phyloP scores from a whole-genome alignment of 2,329 filamentous ascomycete genomes.

The Lachnellula cervina region DNA sequence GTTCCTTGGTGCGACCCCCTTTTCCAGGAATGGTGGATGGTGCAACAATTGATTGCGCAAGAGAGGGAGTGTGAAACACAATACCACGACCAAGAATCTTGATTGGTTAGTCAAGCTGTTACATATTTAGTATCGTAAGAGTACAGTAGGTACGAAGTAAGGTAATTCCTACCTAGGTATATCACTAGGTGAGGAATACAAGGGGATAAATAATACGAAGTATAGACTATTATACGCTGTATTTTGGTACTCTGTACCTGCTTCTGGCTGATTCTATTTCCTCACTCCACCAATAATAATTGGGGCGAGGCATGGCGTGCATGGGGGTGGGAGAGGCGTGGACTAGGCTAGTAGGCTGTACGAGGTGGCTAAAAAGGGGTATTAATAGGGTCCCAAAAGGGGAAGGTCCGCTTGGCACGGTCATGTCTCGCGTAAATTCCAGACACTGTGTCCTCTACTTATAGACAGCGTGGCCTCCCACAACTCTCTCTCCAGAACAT shows the following conservation, averaged over 20 bases:
- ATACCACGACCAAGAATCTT: too few relatives aligned
- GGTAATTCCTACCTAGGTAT: too few relatives aligned
- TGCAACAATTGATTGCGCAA: neutral
- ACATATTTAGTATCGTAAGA: too few relatives aligned
- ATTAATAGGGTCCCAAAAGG: neutral
- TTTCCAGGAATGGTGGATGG: neutral
- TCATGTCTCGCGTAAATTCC: conserved; percentile 15
- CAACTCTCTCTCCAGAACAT: neutral
- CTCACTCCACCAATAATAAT: too few relatives aligned
- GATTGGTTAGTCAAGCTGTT: too few relatives aligned
- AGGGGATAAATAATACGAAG: too few relatives aligned
- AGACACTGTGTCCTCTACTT: conserved; percentile 18
- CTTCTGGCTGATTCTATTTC: too few relatives aligned
- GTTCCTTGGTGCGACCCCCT: neutral
- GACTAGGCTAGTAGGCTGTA: neutral
- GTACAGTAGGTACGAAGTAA: too few relatives aligned
- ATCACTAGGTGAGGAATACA: too few relatives aligned
- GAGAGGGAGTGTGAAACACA: neutral
- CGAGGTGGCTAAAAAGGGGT: neutral
- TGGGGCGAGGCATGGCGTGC: neutral
- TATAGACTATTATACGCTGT: too few relatives aligned
- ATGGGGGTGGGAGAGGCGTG: neutral
- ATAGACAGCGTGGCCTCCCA: conserved; percentile 15
- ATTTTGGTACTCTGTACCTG: too few relatives aligned
- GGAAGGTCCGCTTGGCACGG: conserved; percentile 1